Conservation (phyloP, 2,329 filamentous ascomycete species). For the Colletotrichum truncatum region DNA sequence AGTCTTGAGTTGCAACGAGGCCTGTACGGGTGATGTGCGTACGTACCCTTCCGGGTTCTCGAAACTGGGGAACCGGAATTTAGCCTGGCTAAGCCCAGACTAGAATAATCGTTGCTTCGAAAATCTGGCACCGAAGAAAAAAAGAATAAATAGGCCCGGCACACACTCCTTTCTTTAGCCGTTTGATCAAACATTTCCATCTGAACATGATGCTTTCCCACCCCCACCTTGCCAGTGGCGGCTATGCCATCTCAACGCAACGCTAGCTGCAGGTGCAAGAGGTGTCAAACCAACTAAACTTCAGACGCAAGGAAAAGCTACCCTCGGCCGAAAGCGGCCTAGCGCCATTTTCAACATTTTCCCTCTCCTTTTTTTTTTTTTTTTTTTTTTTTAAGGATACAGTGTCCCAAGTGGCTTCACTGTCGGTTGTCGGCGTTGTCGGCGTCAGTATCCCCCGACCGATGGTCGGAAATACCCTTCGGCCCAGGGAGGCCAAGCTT, state of each 20-base stretch:
- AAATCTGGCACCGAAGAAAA: background rate
- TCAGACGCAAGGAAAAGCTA: background rate
- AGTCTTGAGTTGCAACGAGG: background rate
- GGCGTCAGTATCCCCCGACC: conserved; percentile 15
- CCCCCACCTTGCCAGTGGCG: background rate
- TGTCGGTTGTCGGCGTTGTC: background rate
- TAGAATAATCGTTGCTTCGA: background rate
- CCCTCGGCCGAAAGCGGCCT: background rate
- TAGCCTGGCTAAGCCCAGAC: background rate
- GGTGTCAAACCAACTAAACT: background rate
- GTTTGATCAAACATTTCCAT: background rate
- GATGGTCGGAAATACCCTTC: conserved; percentile 17
- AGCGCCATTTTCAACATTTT: background rate
- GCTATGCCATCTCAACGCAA: background rate
- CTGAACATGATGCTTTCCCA: background rate
- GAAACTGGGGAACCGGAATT: background rate
- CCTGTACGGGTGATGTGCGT: background rate
- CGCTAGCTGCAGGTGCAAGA: background rate
- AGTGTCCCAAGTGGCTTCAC: background rate
- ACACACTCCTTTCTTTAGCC: background rate
- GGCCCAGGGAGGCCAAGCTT: background rate
- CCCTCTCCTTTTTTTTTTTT: background rate
- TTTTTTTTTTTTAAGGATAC: background rate
- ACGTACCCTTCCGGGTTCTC: conserved; percentile 5
- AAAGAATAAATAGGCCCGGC: background rate